Evolutionary conservation across 495 filamentous ascomycete genomes (phyloP), one percentile per base, ranked within the genome.

Genomic region (Usnea hakonensis): DNA sequence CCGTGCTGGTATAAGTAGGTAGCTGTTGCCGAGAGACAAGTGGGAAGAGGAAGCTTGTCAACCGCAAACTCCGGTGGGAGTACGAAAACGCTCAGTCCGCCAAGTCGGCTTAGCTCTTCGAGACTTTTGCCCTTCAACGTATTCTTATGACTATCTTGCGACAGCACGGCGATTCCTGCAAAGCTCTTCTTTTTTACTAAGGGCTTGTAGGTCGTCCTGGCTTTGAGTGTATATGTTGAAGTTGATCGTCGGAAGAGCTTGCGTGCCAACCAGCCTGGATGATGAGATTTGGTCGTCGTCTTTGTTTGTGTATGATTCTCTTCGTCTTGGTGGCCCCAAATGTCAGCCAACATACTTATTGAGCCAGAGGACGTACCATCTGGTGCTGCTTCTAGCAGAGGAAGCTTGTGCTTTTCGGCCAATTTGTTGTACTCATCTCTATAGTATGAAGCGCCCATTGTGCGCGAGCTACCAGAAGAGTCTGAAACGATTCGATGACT

Each of bases 21-120:
- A 41, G 83, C 82, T 10, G 85, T 85, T 16, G 87, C 88, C 40
- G 88, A 87, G 59, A 93, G 83, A 67, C 88, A 91, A 7, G 87
- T 87, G 9, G 90, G 90, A 14, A 94, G 74, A 21, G 81, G 74
- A 57, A 91, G 75, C 28, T 82, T 80, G 5, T 78, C 76, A 10
- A 89, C 82, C 19, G 86, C 78, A 67, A 90, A 85, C 52, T 87
- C 84, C 0, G 73, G 66, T 0, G 87, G 87, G n/a, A 91, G 76
- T 37, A 80, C 81, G 40, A 94, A 73, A 43, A 83, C 75, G 68
- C 85, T 86, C 70, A 85, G 82, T 23, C 90, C 89, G 53, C 89
- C 89, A 44, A 94, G 74, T n/a, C 86, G 81, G 58, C 88, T 81
- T 32, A 92, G 74, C 58, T 77, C 81, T 64, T 86, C 81, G 33